These are phyloP conservation scores for Cicer arietinum DNA, from an alignment of 306 rosid genomes.

Conservation along the genomic window DNA sequence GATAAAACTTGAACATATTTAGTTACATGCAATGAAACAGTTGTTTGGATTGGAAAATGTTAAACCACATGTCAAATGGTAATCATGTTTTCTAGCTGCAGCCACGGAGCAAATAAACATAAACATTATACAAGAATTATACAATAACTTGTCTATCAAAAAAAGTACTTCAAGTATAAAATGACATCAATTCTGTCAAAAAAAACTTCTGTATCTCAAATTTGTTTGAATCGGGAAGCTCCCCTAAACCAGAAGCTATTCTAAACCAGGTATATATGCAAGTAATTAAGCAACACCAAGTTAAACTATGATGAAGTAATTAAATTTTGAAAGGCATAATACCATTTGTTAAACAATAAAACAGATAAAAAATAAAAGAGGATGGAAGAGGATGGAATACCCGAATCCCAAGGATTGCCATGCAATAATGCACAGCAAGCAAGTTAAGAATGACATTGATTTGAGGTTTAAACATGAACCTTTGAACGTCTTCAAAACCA, in stretches of 20 bases:
- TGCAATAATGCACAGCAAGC: conserved; percentile 77
- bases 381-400: conserved; percentile 50
- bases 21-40: too few relatives aligned
- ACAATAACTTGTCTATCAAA: too few relatives aligned
- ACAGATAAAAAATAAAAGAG: conserved; percentile 12
- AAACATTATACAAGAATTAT: too few relatives aligned
- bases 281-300: conserved; percentile 7
- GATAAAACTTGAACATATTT: too few relatives aligned
- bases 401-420: conserved; percentile 59
- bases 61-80: too few relatives aligned
- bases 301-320: conserved; percentile 21
- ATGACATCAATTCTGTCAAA: too few relatives aligned
- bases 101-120: too few relatives aligned
- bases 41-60: too few relatives aligned
- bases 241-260: neutral
- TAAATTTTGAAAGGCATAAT: conserved; percentile 8
- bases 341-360: conserved; percentile 1
- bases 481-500: conserved; percentile 72
- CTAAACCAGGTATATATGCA: neutral
- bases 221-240: neutral
- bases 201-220: too few relatives aligned
- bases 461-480: conserved; percentile 65
- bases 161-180: too few relatives aligned
- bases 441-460: conserved; percentile 65
- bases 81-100: too few relatives aligned